A percentile compares a stretch with the other conserved stretches of the same genome.
Conservation (phyloP, 345 rosid species). For the Corymbia maculata region DNA sequence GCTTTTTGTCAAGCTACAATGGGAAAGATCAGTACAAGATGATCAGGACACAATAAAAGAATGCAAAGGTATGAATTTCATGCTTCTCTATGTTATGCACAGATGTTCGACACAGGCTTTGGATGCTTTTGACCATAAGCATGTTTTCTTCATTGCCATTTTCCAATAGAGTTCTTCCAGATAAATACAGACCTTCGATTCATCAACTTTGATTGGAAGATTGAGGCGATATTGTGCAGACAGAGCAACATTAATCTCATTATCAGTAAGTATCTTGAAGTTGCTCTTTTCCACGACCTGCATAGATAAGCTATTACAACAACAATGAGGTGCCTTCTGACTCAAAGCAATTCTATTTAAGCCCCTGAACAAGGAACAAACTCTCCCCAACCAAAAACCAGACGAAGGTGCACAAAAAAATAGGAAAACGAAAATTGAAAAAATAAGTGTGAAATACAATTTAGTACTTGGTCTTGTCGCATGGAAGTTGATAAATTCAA, state of each 20-base stretch:
- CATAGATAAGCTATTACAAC: background rate
- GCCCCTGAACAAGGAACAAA: background rate
- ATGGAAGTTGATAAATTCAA: background rate
- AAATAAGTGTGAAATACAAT: background rate
- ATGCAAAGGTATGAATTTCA: background rate
- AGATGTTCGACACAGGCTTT: background rate
- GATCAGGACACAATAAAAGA: background rate
- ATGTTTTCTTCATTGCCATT: background rate
- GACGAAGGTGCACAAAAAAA: background rate
- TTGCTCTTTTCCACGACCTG: constrained; percentile 80
- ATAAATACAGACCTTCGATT: constrained; percentile 35
- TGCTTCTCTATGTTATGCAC: background rate
- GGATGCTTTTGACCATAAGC: background rate
- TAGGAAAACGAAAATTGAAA: background rate
- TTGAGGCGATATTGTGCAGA: constrained; percentile 67
- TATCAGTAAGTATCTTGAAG: constrained; percentile 50
- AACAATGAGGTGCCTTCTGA: background rate
- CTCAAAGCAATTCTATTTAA: background rate
- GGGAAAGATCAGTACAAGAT: background rate
- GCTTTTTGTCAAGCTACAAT: constrained; percentile 55
- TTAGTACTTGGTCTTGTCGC: background rate
- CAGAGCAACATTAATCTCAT: constrained; percentile 57
- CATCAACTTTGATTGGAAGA: constrained; percentile 69
- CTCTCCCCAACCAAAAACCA: background rate
- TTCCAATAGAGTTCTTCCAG: background rate